Conservation (phyloP, 257 asterid species). For the Petunia axillaris region DNA sequence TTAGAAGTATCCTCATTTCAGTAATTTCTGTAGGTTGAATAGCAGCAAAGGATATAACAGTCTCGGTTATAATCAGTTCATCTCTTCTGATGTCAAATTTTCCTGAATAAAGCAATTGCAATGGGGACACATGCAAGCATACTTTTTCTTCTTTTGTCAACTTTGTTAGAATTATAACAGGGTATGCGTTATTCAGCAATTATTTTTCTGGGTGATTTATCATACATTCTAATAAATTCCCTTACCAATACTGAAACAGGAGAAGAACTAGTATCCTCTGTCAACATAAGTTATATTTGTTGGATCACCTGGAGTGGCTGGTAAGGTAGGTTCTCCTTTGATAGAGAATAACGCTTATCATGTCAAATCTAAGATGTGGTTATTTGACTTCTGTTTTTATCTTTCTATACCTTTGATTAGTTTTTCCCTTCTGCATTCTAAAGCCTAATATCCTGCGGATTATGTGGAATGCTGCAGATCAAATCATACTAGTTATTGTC, state of each 20-base stretch:
- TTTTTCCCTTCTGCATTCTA: conserved; percentile 2
- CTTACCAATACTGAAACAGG: conserved; percentile 95
- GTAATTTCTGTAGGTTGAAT: neutral
- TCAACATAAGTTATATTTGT: conserved; percentile 91
- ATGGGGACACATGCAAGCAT: conserved; percentile 86
- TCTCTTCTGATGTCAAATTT: neutral
- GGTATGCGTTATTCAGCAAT: conserved; percentile 52
- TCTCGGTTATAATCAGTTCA: conserved; percentile 15
- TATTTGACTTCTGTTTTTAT: neutral
- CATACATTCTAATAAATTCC: conserved; percentile 30
- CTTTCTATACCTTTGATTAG: neutral
- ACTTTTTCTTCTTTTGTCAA: conserved; percentile 98
- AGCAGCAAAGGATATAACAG: neutral
- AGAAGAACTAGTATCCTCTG: conserved; percentile 91
- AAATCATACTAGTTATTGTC: conserved; percentile 87
- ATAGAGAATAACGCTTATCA: neutral
- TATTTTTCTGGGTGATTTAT: conserved; percentile 26
- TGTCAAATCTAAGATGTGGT: neutral
- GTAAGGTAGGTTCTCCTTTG: conserved; percentile 59
- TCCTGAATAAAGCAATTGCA: conserved; percentile 93
- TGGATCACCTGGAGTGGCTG: conserved; percentile 98
- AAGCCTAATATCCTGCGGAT: conserved; percentile 48
- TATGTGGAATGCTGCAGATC: conserved; percentile 89
- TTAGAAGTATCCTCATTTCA: neutral
- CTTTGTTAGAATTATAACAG: conserved; percentile 94